Percentiles rank a stretch among this genome's conserved stretches.
phyloP scores from a whole-genome alignment of 2,329 filamentous ascomycete genomes.

The Cercospora brassicicola region DNA sequence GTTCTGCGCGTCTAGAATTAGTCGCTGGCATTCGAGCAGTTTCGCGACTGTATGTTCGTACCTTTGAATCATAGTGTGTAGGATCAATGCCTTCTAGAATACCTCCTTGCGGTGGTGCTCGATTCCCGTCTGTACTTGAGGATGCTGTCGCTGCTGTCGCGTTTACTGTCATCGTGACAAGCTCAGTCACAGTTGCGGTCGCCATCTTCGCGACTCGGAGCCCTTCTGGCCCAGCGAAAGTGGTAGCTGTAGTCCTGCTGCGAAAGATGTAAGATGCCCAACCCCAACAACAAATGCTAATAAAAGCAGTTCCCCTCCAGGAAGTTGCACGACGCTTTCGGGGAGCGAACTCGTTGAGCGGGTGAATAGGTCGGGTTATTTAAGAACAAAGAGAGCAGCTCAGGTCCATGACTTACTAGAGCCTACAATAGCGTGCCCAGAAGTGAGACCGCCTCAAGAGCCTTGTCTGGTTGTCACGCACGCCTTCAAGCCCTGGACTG shows the following conservation, averaged over 20 bases:
- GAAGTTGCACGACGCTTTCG: neutral
- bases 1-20: constrained; percentile 44
- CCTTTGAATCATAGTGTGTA: constrained; percentile 64
- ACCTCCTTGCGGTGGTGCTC: constrained; percentile 61
- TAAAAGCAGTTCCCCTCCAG: neutral
- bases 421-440: constrained; percentile 14
- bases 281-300: neutral
- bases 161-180: constrained; percentile 26
- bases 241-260: neutral
- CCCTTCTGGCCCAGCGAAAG: neutral
- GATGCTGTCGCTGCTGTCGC: constrained; percentile 21
- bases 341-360: neutral
- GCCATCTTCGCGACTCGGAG: constrained; percentile 20
- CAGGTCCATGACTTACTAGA: constrained; percentile 7
- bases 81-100: constrained; percentile 72
- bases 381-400: neutral
- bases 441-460: constrained; percentile 1
- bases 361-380: neutral
- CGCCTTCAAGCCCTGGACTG: constrained; percentile 1
- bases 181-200: constrained; percentile 25
- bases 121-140: constrained; percentile 32
- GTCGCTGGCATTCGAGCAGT: too few relatives aligned
- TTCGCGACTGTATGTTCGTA: neutral
- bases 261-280: neutral
- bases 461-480: constrained; percentile 7